Evolutionary conservation across 768 basidiomycete genomes (phyloP), one percentile per base, ranked within the genome.

Genomic region (Tephrocybe rancida): DNA sequence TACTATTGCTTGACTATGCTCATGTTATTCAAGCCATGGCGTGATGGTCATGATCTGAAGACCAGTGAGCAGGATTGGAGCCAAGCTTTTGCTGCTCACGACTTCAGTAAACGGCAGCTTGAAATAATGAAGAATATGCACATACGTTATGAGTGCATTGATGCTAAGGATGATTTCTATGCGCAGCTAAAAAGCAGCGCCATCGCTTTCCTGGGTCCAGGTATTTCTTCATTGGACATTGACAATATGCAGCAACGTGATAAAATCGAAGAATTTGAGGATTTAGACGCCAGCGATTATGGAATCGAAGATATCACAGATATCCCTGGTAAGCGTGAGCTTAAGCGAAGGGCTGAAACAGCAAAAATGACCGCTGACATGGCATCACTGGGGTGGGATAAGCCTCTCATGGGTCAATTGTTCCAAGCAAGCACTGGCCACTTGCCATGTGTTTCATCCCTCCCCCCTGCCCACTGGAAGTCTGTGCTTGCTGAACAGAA

Each of bases 91-190:
- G 10, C 19, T 2, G 5, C 3, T n/a, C 11, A 44, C 22, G 7
- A 34, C 2, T 51, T 44, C 30, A 34, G 19, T 21, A 19, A 44
- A 10, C 13, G 29, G 10, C 50, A 51, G 9, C 5, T 34, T 7
- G 22, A 14, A n/a, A n/a, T 51, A 5, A 51, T 51, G 42, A 43
- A n/a, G 6, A 51, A 51, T 35, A 44, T 51, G 50, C 44, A 51
- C 25, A 51, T 51, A 0, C 11, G 41, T 5, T 51, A 51, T 24
- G 39, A 51, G 19, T 51, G 42, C 18, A 14, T 51, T 1, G 50
- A 51, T 37, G 42, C 50, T 8, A 11, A 19, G 18, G 42, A 51
- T 19, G 22, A 51, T 35, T 51, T 44, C 24, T 51, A 44, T 27
- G 32, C 42, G 5, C 30, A 51, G 30, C 8, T 51, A 19, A 51